Evolutionary conservation across 306 rosid species (phyloP).

Genomic region (Phaseolus lunatus): DNA sequence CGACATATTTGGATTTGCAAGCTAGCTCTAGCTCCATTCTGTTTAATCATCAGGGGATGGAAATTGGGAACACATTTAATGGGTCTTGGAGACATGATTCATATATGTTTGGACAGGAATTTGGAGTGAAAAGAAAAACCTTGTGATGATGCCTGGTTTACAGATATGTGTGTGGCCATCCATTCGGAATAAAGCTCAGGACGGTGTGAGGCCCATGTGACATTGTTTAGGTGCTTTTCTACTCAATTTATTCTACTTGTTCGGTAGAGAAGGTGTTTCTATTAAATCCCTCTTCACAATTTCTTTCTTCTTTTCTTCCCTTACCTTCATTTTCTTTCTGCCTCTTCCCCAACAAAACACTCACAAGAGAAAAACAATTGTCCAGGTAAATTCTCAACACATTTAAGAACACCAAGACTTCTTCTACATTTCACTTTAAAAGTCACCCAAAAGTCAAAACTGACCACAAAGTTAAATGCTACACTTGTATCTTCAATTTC

Average conservation of each 20-base stretch:
- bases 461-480: background rate
- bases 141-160: conserved; percentile 26
- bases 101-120: conserved; percentile 40
- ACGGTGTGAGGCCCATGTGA: conserved; percentile 39
- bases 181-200: conserved; percentile 38
- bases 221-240: conserved; percentile 26
- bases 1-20: conserved; percentile 32
- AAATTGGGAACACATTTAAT: conserved; percentile 43
- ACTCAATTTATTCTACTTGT: conserved; percentile 42
- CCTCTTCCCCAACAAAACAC: background rate
- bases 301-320: background rate
- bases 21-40: conserved; percentile 29
- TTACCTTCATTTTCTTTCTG: background rate
- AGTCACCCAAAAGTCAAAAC: conserved; percentile 1
- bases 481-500: no score
- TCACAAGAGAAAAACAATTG: background rate
- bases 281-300: background rate
- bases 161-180: conserved; percentile 36
- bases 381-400: background rate
- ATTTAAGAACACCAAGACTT: background rate
- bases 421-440: background rate
- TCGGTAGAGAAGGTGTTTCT: conserved; percentile 33
- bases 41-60: conserved; percentile 21
- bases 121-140: conserved; percentile 21
- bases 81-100: conserved; percentile 44